Percentiles rank a stretch among this genome's conserved stretches.
These are phyloP conservation scores for Hericium alpestre DNA, from an alignment of 768 basidiomycete species.

Conservation along the genomic window DNA sequence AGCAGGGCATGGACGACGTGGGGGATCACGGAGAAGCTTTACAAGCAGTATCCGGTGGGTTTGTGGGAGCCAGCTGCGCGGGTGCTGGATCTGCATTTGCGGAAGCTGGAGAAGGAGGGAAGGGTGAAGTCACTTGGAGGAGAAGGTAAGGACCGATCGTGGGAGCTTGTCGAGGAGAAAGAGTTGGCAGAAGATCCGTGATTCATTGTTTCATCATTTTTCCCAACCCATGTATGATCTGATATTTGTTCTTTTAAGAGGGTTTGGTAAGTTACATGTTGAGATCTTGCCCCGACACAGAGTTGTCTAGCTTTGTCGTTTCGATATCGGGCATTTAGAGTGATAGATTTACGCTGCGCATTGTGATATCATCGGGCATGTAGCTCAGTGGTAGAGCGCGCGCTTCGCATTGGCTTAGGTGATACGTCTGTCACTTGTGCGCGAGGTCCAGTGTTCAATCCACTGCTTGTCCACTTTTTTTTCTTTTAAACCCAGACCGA, in stretches of 20 bases:
- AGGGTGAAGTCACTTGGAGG: constrained; percentile 28
- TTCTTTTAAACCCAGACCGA: no score
- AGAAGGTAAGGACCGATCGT: background rate
- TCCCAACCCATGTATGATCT: background rate
- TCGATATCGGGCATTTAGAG: no score
- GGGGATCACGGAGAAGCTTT: constrained; percentile 55
- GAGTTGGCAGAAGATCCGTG: background rate
- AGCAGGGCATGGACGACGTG: constrained; percentile 49
- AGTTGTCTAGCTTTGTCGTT: no score
- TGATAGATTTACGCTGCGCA: background rate
- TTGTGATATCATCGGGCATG: no score
- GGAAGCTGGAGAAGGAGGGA: constrained; percentile 61
- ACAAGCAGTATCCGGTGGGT: constrained; percentile 59
- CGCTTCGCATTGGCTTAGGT: no score
- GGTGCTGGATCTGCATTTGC: constrained; percentile 59
- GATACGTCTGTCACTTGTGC: no score
- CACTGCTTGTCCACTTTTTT: no score
- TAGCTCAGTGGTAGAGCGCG: no score
- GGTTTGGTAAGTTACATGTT: background rate
- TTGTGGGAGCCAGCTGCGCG: constrained; percentile 66
- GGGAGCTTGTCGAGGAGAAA: background rate
- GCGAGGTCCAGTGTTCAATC: no score
- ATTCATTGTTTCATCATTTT: no score
- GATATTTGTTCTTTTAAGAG: background rate
- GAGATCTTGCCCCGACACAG: background rate